These are phyloP conservation scores for Chenopodium quinoa DNA, from an alignment of 148 eudicot species.

Conservation along the genomic window DNA sequence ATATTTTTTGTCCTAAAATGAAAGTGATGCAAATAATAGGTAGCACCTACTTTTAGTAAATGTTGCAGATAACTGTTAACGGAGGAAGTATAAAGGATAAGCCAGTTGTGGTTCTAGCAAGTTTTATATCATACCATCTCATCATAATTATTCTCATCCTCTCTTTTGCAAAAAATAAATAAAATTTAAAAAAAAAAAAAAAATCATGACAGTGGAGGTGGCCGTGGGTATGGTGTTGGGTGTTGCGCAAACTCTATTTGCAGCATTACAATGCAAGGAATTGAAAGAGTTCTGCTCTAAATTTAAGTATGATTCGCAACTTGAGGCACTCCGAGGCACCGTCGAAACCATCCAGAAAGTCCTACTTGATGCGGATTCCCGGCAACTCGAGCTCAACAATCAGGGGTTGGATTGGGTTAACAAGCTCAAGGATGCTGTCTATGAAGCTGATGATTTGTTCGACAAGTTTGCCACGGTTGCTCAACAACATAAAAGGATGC, in stretches of 20 bases:
- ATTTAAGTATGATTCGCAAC: neutral
- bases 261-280: neutral
- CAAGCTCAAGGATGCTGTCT: slow-evolving; percentile 20
- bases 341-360: slow-evolving; percentile 9
- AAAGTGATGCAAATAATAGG: too few relatives aligned
- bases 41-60: too few relatives aligned
- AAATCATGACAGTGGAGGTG: neutral
- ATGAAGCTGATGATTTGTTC: slow-evolving; percentile 23
- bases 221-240: neutral
- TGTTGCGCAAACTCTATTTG: neutral
- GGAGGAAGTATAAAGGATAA: too few relatives aligned
- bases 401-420: neutral
- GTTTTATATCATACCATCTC: too few relatives aligned
- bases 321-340: neutral
- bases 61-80: too few relatives aligned
- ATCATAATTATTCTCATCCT: too few relatives aligned
- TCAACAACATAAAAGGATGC: neutral
- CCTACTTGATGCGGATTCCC: slow-evolving; percentile 19
- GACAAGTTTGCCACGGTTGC: neutral
- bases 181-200: too few relatives aligned
- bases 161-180: too few relatives aligned
- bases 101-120: too few relatives aligned
- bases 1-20: too few relatives aligned
- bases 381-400: neutral
- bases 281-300: neutral